Conservation (phyloP, 768 basidiomycete genomes). For the Phlebiopsis flavidoalba region DNA sequence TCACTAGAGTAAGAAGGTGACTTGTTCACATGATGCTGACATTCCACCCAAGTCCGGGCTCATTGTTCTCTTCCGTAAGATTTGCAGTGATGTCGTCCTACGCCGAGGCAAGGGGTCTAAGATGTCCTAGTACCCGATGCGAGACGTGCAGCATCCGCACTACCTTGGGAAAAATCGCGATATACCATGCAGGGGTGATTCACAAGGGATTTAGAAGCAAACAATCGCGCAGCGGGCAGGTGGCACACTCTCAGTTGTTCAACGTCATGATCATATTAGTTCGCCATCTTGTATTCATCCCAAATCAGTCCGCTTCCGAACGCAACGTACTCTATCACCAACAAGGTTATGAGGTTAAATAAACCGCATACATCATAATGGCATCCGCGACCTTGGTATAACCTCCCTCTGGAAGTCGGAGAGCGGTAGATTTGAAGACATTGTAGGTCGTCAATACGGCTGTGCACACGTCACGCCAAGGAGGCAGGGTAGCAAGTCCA, state of each 20-base stretch:
- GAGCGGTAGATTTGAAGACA: slow-evolving; percentile 24
- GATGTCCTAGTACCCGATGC: no score
- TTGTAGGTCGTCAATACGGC: slow-evolving; percentile 24
- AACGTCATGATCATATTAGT: no score
- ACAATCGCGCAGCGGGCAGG: no score
- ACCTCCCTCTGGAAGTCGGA: slow-evolving; percentile 27
- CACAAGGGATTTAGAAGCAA: no score
- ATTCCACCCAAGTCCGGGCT: background rate
- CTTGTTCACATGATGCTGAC: background rate
- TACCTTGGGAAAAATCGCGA: no score
- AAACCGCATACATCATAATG: slow-evolving; percentile 23
- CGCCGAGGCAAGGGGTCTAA: no score
- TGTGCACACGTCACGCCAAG: background rate
- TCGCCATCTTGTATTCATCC: no score
- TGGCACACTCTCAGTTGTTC: no score
- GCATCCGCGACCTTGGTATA: slow-evolving; percentile 22
- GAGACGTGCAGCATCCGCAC: no score
- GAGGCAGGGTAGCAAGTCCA: background rate
- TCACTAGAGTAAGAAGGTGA: background rate
- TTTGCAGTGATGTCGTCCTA: no score
- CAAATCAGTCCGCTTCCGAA: no score
- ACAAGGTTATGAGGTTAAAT: slow-evolving; percentile 27
- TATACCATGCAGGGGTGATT: no score
- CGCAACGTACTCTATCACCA: slow-evolving; percentile 23
- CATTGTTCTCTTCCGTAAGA: background rate